Evolutionary conservation across 345 rosid species (phyloP).

Genomic region (Jatropha curcas): DNA sequence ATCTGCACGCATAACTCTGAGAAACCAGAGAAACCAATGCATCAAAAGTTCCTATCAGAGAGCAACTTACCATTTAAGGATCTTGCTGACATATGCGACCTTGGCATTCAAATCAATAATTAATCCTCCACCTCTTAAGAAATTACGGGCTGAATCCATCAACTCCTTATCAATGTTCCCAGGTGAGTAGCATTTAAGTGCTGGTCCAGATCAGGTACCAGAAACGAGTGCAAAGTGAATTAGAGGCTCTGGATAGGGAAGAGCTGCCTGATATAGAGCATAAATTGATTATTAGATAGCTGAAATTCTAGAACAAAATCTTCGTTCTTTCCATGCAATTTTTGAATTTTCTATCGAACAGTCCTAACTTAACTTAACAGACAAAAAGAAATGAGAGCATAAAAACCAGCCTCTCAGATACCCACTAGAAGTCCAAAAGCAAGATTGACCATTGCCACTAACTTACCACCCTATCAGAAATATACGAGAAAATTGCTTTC

Average conservation of each 20-base stretch:
- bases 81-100: constrained; percentile 57
- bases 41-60: not conserved
- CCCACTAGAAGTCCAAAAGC: not conserved
- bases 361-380: not conserved
- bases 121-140: constrained; percentile 73
- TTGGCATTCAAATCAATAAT: constrained; percentile 51
- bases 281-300: not conserved
- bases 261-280: constrained; percentile 46
- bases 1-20: not conserved
- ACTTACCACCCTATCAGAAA: not conserved
- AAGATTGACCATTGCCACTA: not conserved
- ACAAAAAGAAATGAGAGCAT: not conserved
- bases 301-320: not conserved
- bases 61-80: constrained; percentile 66
- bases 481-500: not conserved
- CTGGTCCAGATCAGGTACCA: constrained; percentile 83
- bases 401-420: not conserved
- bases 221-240: constrained; percentile 74
- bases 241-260: constrained; percentile 70
- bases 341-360: not conserved
- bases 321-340: not conserved
- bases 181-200: constrained; percentile 76
- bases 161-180: constrained; percentile 73
- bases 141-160: constrained; percentile 66
- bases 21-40: not conserved